Evolutionary conservation across 192 early-diverging fungal species (phyloP).

Genomic region (Gonapodya sp.): DNA sequence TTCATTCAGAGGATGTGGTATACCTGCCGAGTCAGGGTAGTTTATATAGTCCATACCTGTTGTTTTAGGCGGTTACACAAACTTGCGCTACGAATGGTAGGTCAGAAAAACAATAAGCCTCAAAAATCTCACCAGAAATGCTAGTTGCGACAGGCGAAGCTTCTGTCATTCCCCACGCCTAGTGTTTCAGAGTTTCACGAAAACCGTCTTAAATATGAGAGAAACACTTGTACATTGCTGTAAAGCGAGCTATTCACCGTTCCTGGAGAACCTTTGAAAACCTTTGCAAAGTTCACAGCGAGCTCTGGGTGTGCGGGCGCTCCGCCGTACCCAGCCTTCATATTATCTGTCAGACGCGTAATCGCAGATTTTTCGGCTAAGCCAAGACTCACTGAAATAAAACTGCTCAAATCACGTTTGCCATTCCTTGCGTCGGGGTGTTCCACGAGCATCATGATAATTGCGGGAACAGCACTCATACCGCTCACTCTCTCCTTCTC

Average conservation of each 20-base stretch:
- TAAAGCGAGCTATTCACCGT: background rate
- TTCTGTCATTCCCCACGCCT: slow-evolving; percentile 17
- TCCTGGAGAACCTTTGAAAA: slow-evolving; percentile 7
- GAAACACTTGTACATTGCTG: background rate
- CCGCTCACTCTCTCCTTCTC: slow-evolving; percentile 16
- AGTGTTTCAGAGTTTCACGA: background rate
- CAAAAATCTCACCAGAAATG: background rate
- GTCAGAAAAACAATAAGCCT: background rate
- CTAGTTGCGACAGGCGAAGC: slow-evolving; percentile 10
- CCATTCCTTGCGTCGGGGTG: slow-evolving; percentile 16
- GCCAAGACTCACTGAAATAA: background rate
- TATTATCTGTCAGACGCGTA: background rate
- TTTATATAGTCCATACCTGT: background rate
- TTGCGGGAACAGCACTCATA: slow-evolving; percentile 18
- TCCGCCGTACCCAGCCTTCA: slow-evolving; percentile 16
- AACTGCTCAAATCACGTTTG: slow-evolving; percentile 9
- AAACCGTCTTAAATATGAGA: background rate
- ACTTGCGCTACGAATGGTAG: no score
- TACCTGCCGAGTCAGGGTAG: slow-evolving; percentile 16
- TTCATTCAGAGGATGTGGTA: background rate
- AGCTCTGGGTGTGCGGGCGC: slow-evolving; percentile 9
- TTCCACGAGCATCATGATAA: slow-evolving; percentile 17
- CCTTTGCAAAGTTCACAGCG: slow-evolving; percentile 6
- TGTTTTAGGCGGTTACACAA: background rate
- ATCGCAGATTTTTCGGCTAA: background rate